phyloP scores from a whole-genome alignment of 2,329 filamentous ascomycete genomes.

The Sclerotinia minor region DNA sequence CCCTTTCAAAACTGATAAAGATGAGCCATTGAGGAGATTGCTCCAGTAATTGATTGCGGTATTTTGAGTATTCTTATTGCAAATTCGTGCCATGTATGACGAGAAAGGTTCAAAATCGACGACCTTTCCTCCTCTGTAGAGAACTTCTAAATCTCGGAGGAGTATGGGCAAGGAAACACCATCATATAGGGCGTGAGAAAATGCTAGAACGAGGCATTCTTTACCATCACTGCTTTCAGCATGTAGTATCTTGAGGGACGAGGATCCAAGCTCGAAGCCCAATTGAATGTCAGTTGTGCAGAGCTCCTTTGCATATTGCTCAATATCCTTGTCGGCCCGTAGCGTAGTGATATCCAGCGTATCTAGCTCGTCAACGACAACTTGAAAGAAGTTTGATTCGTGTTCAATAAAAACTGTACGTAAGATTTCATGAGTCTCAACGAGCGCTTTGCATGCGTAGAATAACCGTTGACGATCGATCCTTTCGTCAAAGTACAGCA shows the following conservation, averaged over 20 bases:
- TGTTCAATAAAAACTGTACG: constrained; percentile 45
- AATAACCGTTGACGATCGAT: constrained; percentile 39
- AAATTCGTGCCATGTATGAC: constrained; percentile 41
- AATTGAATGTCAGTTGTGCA: constrained; percentile 43
- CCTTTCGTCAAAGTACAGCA: constrained; percentile 40
- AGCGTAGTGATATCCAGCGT: constrained; percentile 37
- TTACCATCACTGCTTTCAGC: constrained; percentile 33
- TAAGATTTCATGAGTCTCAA: constrained; percentile 44
- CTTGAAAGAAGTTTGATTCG: constrained; percentile 42
- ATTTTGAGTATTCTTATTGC: constrained; percentile 36
- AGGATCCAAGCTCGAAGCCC: constrained; percentile 44
- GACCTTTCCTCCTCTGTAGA: constrained; percentile 43
- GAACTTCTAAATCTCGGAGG: constrained; percentile 30
- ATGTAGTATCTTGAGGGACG: constrained; percentile 42
- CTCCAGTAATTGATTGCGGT: constrained; percentile 47
- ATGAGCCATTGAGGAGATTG: constrained; percentile 45
- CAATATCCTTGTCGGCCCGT: constrained; percentile 39
- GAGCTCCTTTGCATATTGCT: constrained; percentile 40
- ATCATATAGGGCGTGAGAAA: constrained; percentile 62
- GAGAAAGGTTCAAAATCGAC: constrained; percentile 44
- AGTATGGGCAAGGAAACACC: constrained; percentile 56
- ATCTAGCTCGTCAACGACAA: constrained; percentile 42
- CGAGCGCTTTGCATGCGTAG: constrained; percentile 36
- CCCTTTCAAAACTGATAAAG: constrained; percentile 26
- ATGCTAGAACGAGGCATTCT: constrained; percentile 44